Base-by-base conservation (phyloP, 306 rosid species). In the Chamaecrista fasciculata region DNA sequence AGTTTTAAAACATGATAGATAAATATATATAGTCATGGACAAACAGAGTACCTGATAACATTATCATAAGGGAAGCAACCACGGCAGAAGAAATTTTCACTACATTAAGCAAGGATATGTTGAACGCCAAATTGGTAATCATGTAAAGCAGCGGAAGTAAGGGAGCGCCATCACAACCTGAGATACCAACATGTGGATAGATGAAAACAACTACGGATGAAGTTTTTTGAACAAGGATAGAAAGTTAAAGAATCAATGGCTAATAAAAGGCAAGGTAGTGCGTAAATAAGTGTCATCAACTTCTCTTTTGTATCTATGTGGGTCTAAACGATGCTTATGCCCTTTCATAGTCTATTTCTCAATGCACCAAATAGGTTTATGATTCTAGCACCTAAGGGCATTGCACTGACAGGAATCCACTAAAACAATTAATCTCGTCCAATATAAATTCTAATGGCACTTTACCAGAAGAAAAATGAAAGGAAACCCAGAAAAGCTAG, bases 111-210 rank as follows among this genome's bases (percentile, higher is more conserved):
- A 84, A 44, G 40, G 92, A 87, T 48, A 92, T 84, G 76, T 92
- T 92, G 86, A 89, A 92, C 62, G 85, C 72, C 69, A 92, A 80
- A 81, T 92, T 92, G 60, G 76, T 80, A 51, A 72, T 15, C 72
- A 92, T 56, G 62, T 89, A 92, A 46, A 92, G 96, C 63, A 89
- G 76, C 7, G 96, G 98, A 58, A 92, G 98, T 83, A 83, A 79
- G 46, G 96, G 96, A 55, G 98, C 90, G 20, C 98, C 98, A 40
- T 71, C 77, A 70, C 96, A 90, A 82, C 79, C 96, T 92, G 86
- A 69, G 68, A 77, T 40, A 50, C 25, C 59, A 20, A 49, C 33
- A 52, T 24, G 53, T 16, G 21, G 24, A 64, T 16, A 15, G 12
- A 56, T 49, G 10, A 74, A 71, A 71, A 72, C 18, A 60, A 44